Evolutionary conservation across 2,329 filamentous ascomycete species (phyloP).

Genomic region (Sarocladiaceae sp.): DNA sequence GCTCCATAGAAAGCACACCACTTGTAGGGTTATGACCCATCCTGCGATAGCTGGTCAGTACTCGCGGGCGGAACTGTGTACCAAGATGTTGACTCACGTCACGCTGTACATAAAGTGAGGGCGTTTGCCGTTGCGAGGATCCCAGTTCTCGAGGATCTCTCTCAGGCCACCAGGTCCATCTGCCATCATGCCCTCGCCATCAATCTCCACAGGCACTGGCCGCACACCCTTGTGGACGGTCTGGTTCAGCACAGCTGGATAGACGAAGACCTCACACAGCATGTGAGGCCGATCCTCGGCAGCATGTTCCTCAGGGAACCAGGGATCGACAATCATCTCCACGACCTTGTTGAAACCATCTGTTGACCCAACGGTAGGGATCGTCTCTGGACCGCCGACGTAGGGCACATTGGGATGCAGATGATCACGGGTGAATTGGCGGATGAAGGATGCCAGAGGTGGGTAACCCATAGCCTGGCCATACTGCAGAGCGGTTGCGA

Average conservation of each 20-base stretch:
- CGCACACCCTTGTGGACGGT: conserved; percentile 63
- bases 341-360: conserved; percentile 79
- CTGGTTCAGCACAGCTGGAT: conserved; percentile 68
- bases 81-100: conserved; percentile 52
- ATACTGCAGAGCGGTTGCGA: conserved; percentile 80
- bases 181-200: conserved; percentile 73
- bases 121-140: conserved; percentile 62
- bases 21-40: conserved; percentile 82
- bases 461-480: conserved; percentile 77
- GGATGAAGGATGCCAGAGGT: conserved; percentile 68
- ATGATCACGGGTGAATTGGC: conserved; percentile 68
- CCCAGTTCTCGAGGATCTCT: conserved; percentile 79
- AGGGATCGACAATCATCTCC: conserved; percentile 68
- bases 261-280: conserved; percentile 74
- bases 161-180: conserved; percentile 66
- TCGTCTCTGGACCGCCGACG: conserved; percentile 65
- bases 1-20: conserved; percentile 63
- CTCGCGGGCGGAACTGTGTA: background rate
- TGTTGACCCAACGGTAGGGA: conserved; percentile 75
- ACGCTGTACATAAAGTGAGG: conserved; percentile 88
- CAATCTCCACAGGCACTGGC: conserved; percentile 66
- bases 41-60: conserved; percentile 8
- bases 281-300: conserved; percentile 66
- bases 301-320: conserved; percentile 63
- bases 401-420: conserved; percentile 81